Evolutionary conservation across 1,139 yeast genomes (phyloP).

Genomic region (Candida smagusa): DNA sequence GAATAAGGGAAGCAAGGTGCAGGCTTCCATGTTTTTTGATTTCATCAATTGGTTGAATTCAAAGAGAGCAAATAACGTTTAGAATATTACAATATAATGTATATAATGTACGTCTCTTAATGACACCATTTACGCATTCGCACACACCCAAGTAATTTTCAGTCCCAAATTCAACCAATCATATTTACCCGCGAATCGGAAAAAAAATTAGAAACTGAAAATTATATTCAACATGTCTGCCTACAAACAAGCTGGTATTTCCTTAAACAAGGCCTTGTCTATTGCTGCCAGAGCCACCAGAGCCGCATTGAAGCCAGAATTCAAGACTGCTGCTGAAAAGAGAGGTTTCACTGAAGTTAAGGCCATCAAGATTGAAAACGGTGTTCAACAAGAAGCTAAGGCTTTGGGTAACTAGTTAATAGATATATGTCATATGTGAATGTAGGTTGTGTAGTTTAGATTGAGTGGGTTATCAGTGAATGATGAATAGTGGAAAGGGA

Average conservation of each 20-base stretch:
- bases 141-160: constrained; percentile 1
- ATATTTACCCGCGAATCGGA: constrained; percentile 4
- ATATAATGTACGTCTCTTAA: too few species aligned
- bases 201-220: constrained; percentile 6
- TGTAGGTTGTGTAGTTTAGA: neutral
- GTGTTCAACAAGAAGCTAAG: constrained; percentile 45
- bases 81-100: neutral
- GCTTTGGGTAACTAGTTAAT: constrained; percentile 21
- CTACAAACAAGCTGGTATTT: constrained; percentile 84
- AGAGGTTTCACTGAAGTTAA: constrained; percentile 77
- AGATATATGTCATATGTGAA: neutral
- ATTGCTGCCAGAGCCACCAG: constrained; percentile 90
- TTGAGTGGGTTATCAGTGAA: too few species aligned
- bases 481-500: too few species aligned
- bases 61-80: constrained; percentile 18
- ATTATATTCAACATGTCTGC: constrained; percentile 48
- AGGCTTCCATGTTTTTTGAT: constrained; percentile 67
- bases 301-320: constrained; percentile 83
- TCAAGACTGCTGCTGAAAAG: constrained; percentile 70
- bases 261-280: constrained; percentile 87
- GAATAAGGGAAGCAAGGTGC: constrained; percentile 46
- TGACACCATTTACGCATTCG: too few species aligned
- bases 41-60: constrained; percentile 76
- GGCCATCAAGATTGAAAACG: constrained; percentile 71
- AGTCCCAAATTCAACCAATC: constrained; percentile 6